Conservation (phyloP, 2,329 filamentous ascomycete species). For the Fusarium virguliforme region DNA sequence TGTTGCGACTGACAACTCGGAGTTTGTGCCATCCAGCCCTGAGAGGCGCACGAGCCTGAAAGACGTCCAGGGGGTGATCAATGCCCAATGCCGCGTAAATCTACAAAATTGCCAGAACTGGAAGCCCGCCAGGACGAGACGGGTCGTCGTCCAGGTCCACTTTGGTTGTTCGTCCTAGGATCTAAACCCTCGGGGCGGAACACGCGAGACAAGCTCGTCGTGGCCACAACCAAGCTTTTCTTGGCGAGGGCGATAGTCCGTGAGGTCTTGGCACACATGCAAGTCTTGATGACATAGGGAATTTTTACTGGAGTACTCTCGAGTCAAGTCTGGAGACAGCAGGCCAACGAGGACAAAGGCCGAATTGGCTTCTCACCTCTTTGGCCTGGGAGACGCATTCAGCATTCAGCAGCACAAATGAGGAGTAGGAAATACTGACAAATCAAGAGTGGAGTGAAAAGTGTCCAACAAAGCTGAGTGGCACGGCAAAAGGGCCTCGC, state of each 20-base stretch:
- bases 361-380: neutral
- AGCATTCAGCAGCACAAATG: constrained; percentile 1
- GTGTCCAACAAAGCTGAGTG: constrained; percentile 3
- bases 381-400: neutral
- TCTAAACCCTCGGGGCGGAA: constrained; percentile 34
- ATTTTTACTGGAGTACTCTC: constrained; percentile 28
- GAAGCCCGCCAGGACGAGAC: constrained; percentile 2
- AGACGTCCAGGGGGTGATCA: neutral
- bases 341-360: constrained; percentile 17
- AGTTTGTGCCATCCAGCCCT: neutral
- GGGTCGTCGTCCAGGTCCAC: constrained; percentile 8
- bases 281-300: constrained; percentile 37
- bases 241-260: constrained; percentile 49
- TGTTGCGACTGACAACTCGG: neutral
- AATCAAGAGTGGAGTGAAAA: constrained; percentile 17
- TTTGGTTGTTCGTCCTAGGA: constrained; percentile 20
- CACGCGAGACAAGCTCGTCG: constrained; percentile 47
- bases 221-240: constrained; percentile 52
- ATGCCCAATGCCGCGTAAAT: constrained; percentile 14
- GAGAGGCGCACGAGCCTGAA: neutral
- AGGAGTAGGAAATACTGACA: constrained; percentile 7
- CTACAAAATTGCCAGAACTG: constrained; percentile 3
- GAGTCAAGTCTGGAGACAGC: constrained; percentile 1
- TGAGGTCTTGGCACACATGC: constrained; percentile 50
- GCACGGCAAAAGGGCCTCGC: constrained; percentile 13